These are phyloP conservation scores for Xylariales sp. DNA, from an alignment of 2,329 filamentous ascomycete species.

Conservation along the genomic window DNA sequence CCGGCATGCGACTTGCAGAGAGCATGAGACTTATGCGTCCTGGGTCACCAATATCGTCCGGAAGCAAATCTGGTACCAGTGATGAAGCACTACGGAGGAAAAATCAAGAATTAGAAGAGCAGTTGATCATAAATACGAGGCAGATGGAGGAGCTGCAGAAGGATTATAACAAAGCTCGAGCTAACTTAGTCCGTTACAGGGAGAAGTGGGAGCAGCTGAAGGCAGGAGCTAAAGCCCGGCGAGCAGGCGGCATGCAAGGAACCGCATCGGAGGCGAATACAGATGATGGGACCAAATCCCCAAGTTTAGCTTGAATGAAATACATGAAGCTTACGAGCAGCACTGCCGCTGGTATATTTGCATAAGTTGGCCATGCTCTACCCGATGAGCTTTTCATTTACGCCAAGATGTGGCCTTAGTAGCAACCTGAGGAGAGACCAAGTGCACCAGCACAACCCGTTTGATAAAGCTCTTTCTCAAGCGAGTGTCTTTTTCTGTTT, in stretches of 20 bases:
- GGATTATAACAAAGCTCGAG: constrained; percentile 51
- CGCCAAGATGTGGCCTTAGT: too few relatives aligned
- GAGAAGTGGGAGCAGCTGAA: constrained; percentile 60
- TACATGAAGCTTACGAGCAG: too few relatives aligned
- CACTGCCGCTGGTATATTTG: too few relatives aligned
- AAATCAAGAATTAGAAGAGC: constrained; percentile 64
- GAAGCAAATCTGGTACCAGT: constrained; percentile 19
- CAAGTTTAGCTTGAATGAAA: too few relatives aligned
- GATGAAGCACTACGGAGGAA: constrained; percentile 44
- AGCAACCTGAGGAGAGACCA: too few relatives aligned
- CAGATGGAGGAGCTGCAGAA: constrained; percentile 65
- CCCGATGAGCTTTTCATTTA: too few relatives aligned
- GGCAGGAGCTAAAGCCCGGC: constrained; percentile 54
- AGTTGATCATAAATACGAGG: constrained; percentile 51
- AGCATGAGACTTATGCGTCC: constrained; percentile 64
- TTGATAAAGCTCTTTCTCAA: too few relatives aligned
- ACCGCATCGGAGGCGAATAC: constrained; percentile 9
- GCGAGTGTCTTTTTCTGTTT: too few relatives aligned
- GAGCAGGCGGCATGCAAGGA: constrained; percentile 13
- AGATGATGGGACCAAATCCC: constrained; percentile 4
- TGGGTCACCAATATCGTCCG: constrained; percentile 42
- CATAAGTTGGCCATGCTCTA: too few relatives aligned
- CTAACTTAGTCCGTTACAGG: constrained; percentile 53
- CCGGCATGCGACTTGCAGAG: constrained; percentile 79
- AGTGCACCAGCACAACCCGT: too few relatives aligned